A percentile compares a stretch with the other conserved stretches of the same genome.
phyloP scores from a whole-genome alignment of 2,329 filamentous ascomycete species.

The Coniochaeta sp. region DNA sequence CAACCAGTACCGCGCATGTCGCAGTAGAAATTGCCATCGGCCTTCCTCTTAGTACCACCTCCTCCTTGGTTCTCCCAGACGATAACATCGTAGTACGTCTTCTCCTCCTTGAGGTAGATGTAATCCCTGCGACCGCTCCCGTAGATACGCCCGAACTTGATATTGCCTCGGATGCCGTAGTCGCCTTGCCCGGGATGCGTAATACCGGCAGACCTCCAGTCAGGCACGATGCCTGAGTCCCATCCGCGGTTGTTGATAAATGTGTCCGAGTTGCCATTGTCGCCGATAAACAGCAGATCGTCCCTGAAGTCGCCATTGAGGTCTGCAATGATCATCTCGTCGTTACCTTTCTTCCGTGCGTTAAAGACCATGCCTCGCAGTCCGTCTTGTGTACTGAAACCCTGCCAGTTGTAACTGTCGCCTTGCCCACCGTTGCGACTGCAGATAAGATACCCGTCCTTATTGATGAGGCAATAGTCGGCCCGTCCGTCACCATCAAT shows the following conservation, averaged over 20 bases:
- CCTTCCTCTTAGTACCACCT: conserved; percentile 4
- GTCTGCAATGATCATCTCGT: conserved; percentile 2
- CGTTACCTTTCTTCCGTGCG: background rate
- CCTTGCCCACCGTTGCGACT: background rate
- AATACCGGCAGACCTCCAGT: conserved; percentile 6
- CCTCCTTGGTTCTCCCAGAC: conserved; percentile 6
- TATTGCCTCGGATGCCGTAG: conserved; percentile 1
- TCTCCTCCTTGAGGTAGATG: conserved; percentile 7
- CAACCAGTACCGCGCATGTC: conserved; percentile 6
- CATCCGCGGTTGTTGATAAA: background rate
- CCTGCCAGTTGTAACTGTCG: conserved; percentile 1
- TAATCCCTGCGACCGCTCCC: conserved; percentile 11
- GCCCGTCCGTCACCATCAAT: conserved; percentile 1
- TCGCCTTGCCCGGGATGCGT: conserved; percentile 8
- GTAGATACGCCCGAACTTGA: conserved; percentile 13
- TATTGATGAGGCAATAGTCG: background rate
- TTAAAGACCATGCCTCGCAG: background rate
- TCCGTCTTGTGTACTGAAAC: background rate
- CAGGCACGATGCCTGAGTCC: conserved; percentile 5
- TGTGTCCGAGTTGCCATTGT: background rate
- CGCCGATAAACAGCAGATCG: background rate
- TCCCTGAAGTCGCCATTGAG: conserved; percentile 7
- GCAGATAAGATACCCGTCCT: background rate
- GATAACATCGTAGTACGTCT: background rate
- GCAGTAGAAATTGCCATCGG: conserved; percentile 7